Percentiles rank a stretch among this genome's conserved stretches.
These are phyloP conservation scores for Zopfochytrium polystomum DNA, from an alignment of 371 early-diverging fungal genomes.

Conservation along the genomic window DNA sequence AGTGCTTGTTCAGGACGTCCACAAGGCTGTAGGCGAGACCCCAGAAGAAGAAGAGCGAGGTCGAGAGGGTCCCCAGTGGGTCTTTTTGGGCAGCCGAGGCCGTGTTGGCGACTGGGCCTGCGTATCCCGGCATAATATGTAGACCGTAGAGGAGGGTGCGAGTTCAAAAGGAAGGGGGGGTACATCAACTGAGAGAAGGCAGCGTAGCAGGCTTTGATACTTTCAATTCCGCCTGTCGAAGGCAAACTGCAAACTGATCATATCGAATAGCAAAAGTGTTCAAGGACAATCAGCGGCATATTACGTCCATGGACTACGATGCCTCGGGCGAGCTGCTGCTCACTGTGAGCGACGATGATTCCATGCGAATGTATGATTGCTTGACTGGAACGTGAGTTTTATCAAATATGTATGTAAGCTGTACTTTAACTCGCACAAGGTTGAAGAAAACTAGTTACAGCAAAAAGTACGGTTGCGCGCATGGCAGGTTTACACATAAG, in stretches of 20 bases:
- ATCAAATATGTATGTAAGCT: neutral
- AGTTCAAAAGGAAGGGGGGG: too few species aligned
- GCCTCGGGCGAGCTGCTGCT: constrained; percentile 66
- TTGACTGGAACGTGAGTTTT: constrained; percentile 65
- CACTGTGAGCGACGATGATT: constrained; percentile 76
- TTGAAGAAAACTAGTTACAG: constrained; percentile 54
- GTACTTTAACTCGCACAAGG: constrained; percentile 26
- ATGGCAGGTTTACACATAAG: constrained; percentile 82
- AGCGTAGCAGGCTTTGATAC: too few species aligned
- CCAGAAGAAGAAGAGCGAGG: too few species aligned
- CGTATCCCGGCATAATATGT: too few species aligned
- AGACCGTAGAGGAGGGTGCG: too few species aligned
- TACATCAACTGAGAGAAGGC: too few species aligned
- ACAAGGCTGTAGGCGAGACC: too few species aligned
- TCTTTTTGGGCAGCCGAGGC: too few species aligned
- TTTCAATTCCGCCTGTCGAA: too few species aligned
- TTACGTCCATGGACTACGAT: constrained; percentile 77
- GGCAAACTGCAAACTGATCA: neutral
- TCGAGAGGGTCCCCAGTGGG: too few species aligned
- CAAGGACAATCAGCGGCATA: constrained; percentile 59
- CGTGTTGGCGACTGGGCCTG: too few species aligned
- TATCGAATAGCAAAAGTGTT: constrained; percentile 59
- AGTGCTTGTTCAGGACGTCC: too few species aligned
- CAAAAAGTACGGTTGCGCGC: constrained; percentile 82
- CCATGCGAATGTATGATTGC: constrained; percentile 76